Base-by-base conservation (phyloP, 805 yeast genomes). In the Myxozyma mucilagina region DNA sequence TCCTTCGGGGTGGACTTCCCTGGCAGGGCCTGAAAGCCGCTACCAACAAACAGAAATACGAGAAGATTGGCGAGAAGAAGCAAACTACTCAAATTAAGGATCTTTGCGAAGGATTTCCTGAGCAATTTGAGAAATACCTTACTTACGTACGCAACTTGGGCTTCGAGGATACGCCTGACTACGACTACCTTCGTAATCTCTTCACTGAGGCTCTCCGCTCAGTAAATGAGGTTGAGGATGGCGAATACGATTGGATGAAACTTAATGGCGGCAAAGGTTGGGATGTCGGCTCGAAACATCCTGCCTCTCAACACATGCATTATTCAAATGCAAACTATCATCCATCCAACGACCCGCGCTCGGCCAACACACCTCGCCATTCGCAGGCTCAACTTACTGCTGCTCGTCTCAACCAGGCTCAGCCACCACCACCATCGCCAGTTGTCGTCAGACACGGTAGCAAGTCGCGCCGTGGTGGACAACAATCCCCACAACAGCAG, bases 11-110 rank as follows among this genome's bases (percentile, higher is more conserved):
- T 49, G 89, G 90, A 61, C 80, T 94, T 71, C 99, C 99, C 64
- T 94, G 99, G 99, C 99, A 94, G 79, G 99, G 99, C 31, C 81
- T 94, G 68, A 93, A 94, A 75, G 99, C 99, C 6, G 97, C 97
- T 67, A 92, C 97, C 44, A 94, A 94, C 80, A 93, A 94, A 77
- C 97, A 90, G 71, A 94, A 94, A 77, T 94, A 94, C 76, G 98
- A 94, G 75, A 92, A 91, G 74, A 94, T 94, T 74, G 98, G 99
- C 62, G 96, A 92, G 73, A 93, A 91, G 79, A 94, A 94, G 74
- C 90, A 92, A 76, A 82, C 90, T 1, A 93, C 99, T 1, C 86
- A 89, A 52, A 87, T 92, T 63, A 83, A 82, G 68, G 97, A 90
- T 67, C 80, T 94, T 62, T 89, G 97, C 69, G 87, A 85, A 67